Evolutionary conservation across 176 grass and related monocot species (phyloP).

Genomic region (Dendrocalamus sinicus): DNA sequence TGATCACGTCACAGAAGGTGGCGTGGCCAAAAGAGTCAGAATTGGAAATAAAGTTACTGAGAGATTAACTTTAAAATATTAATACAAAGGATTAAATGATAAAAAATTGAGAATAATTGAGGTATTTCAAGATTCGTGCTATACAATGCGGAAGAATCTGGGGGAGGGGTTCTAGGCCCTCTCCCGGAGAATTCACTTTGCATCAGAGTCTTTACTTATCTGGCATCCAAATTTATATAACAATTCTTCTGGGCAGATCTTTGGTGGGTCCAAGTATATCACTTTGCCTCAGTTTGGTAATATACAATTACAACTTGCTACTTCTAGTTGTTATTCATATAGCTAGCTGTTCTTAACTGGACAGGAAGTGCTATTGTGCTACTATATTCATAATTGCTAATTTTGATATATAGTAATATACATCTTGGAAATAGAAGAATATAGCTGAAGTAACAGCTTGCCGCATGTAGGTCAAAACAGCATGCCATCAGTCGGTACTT

Average conservation of each 20-base stretch:
- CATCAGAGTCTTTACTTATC: neutral
- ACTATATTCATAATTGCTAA: neutral
- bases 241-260: neutral
- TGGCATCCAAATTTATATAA: neutral
- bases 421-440: neutral
- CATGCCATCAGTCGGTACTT: neutral
- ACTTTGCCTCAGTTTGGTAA: neutral
- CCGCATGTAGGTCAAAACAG: neutral
- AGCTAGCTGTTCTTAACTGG: neutral
- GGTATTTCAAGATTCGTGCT: no score
- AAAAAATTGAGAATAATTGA: no score
- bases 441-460: neutral
- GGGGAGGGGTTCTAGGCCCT: no score
- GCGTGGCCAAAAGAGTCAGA: no score
- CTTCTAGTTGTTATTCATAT: neutral
- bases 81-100: no score
- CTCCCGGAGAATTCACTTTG: no score
- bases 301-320: neutral
- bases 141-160: no score
- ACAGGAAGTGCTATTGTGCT: neutral
- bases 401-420: neutral
- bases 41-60: no score
- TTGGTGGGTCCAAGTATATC: neutral
- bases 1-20: accelerated
- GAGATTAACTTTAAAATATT: no score